Conservation (phyloP, 257 asterid species). For the Linaria vulgaris region DNA sequence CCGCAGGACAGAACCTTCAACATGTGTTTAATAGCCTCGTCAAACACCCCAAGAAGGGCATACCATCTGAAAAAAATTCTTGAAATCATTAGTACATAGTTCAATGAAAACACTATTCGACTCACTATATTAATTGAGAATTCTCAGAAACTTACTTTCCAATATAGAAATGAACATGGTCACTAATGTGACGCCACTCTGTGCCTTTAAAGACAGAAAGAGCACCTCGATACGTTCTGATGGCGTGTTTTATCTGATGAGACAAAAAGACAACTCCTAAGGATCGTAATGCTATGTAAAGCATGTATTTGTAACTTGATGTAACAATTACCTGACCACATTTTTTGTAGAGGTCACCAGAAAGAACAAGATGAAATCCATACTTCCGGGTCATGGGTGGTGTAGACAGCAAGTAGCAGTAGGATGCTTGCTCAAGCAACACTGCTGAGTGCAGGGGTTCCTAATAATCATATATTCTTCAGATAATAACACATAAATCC, state of each 20-base stretch:
- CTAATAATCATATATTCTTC: conserved; percentile 47
- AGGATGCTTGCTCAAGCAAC: conserved; percentile 99
- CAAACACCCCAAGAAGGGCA: conserved; percentile 84
- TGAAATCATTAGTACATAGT: conserved; percentile 29
- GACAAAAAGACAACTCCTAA: conserved; percentile 27
- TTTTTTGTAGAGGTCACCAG: conserved; percentile 94
- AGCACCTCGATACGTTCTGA: conserved; percentile 89
- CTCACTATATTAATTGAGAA: conserved; percentile 10
- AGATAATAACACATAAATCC: conserved; percentile 34
- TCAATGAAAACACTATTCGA: conserved; percentile 2
- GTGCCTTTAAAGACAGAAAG: conserved; percentile 86
- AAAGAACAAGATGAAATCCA: conserved; percentile 97
- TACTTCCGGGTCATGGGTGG: conserved; percentile 85
- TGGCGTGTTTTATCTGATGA: conserved; percentile 89
- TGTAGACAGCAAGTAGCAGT: conserved; percentile 81
- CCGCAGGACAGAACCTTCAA: conserved; percentile 85
- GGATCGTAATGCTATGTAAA: conserved; percentile 26
- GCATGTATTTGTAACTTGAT: conserved; percentile 12
- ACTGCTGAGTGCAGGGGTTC: conserved; percentile 91
- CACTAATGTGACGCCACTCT: conserved; percentile 85
- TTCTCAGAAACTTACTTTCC: conserved; percentile 70
- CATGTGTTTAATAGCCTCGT: conserved; percentile 82
- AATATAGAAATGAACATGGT: conserved; percentile 93
- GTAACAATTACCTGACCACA: conserved; percentile 78
- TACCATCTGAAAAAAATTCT: conserved; percentile 78